Evolutionary conservation across 306 rosid genomes (phyloP), one percentile per base, ranked within the genome.

Genomic region (Rubus idaeus): DNA sequence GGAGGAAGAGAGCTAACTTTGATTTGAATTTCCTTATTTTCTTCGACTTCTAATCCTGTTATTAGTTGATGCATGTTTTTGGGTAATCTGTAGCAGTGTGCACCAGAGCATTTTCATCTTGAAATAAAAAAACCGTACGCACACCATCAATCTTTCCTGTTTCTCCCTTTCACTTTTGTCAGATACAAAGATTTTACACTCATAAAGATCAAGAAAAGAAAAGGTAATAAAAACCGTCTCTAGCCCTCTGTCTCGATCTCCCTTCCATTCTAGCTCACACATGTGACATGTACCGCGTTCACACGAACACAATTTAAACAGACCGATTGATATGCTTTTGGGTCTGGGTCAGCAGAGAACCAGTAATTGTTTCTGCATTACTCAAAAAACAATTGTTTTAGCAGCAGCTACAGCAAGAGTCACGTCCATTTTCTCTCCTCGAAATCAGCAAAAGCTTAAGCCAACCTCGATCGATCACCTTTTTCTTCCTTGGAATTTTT

Each of bases 401-500:
- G 70, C 49, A 40, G 49, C 49, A 16, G 70, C 70, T 40, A 65
- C 70, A 40, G 70, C 23, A 65, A 18, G 13, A 65, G 70, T 40
- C 70, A 65, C 70, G 70, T 65, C 49, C 70, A 9, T 64, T 65
- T 50, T 39, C 47, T 39, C 69, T 81, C 87, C 90, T 90, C 89
- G 89, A 80, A 87, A 80, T 86, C 83, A 80, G 78, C 86, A 82
- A 85, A 79, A 69, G 4, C 52, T 21, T 57, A 74, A 56, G 40
- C 68, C 51, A 13, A 47, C 73, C 35, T 41, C 57, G 10, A 62
- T 41, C 57, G 10, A 57, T 83, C 81, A 5, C 61, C 83, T 65
- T 78, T 74, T 84, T 83, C 79, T 57, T 65, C 77, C 75, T 84
- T 87, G 75, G 85, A 87, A 80, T 50, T 77, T 86, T 78, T 75